These are phyloP conservation scores for Exophiala spinifera DNA, from an alignment of 2,329 filamentous ascomycete species.

Conservation along the genomic window DNA sequence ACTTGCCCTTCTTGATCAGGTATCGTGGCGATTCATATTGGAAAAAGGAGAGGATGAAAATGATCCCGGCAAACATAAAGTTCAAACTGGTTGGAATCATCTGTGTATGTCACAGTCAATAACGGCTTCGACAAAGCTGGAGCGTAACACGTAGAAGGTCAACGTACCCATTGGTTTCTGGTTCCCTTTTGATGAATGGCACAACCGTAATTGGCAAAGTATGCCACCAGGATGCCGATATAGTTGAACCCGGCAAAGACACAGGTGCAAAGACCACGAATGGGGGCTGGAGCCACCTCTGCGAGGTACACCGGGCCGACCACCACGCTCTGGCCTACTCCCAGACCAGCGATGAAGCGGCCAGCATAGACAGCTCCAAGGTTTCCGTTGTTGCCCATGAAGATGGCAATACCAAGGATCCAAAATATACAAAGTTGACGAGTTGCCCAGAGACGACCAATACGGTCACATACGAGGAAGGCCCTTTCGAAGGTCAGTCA, in stretches of 20 bases:
- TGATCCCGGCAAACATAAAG: conserved; percentile 71
- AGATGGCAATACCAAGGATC: conserved; percentile 33
- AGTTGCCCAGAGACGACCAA: conserved; percentile 31
- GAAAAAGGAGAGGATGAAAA: conserved; percentile 66
- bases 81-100: conserved; percentile 71
- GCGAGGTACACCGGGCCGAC: conserved; percentile 66
- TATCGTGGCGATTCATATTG: conserved; percentile 69
- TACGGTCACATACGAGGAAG: conserved; percentile 31
- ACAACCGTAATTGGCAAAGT: conserved; percentile 54
- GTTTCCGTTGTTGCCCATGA: conserved; percentile 34
- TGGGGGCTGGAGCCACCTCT: conserved; percentile 65
- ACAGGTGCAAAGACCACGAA: conserved; percentile 71
- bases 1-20: conserved; percentile 62
- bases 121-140: too few relatives aligned
- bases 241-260: conserved; percentile 71
- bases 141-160: too few relatives aligned
- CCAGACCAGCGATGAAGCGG: conserved; percentile 44
- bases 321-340: conserved; percentile 40
- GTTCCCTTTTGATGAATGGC: conserved; percentile 49
- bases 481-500: conserved; percentile 10
- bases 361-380: conserved; percentile 44
- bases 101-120: conserved; percentile 23
- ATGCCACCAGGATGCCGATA: conserved; percentile 72
- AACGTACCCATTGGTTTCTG: background rate
- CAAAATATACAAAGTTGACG: conserved; percentile 27